Conservation (phyloP, 257 asterid genomes). For the Schizonepeta tenuifolia region DNA sequence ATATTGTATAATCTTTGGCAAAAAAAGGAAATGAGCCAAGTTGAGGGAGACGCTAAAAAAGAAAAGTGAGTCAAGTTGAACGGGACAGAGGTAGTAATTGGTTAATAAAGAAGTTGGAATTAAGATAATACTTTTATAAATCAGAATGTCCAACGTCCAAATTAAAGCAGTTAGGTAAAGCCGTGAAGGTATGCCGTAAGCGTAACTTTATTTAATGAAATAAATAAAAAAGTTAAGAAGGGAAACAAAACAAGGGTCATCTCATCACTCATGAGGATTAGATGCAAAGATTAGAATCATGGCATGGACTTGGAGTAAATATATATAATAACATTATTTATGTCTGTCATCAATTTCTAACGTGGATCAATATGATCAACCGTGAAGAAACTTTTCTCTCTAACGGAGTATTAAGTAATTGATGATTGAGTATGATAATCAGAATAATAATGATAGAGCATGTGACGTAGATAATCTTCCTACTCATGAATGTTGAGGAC, state of each 20-base stretch:
- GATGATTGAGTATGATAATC: no score
- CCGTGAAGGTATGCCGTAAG: no score
- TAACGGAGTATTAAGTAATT: no score
- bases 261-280: no score
- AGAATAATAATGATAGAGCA: background rate
- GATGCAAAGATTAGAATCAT: background rate
- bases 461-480: constrained; percentile 17
- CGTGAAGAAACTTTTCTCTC: background rate
- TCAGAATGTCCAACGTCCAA: background rate
- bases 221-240: background rate
- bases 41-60: no score
- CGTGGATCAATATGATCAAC: background rate
- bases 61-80: no score
- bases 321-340: background rate
- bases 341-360: constrained; percentile 25
- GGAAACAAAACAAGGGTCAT: background rate
- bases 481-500: background rate
- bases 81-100: no score
- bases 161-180: background rate
- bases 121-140: no score
- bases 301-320: no score
- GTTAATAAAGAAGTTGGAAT: background rate
- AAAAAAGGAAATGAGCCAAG: no score
- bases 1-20: no score
- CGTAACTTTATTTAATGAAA: background rate